phyloP scores from a whole-genome alignment of 2,329 filamentous ascomycete genomes.

The Xylariaceae sp. region DNA sequence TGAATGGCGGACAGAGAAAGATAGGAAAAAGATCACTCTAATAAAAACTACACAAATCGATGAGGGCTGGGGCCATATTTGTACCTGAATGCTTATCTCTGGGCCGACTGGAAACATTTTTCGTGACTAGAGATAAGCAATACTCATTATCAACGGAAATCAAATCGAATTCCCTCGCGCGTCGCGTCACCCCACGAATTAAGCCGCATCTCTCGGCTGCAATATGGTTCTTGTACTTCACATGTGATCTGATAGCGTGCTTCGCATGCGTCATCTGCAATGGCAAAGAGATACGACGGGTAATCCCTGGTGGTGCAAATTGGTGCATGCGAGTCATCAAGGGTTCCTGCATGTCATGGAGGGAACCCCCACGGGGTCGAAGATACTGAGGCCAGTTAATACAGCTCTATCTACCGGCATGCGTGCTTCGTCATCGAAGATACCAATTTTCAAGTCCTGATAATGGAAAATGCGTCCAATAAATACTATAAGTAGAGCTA shows the following conservation, averaged over 20 bases:
- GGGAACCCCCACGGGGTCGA: conserved; percentile 3
- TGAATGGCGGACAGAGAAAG: not conserved
- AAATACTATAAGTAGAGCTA: no score
- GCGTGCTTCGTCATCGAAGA: no score
- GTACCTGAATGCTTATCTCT: conserved; percentile 31
- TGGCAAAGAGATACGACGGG: not conserved
- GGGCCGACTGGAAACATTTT: conserved; percentile 18
- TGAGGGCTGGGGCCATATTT: conserved; percentile 23
- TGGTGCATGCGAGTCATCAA: conserved; percentile 24
- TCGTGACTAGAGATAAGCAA: conserved; percentile 31
- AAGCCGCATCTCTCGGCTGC: not conserved
- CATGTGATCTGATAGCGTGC: not conserved
- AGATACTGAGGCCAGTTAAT: no score
- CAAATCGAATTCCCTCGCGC: conserved; percentile 31
- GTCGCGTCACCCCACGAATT: conserved; percentile 29
- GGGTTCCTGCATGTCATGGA: conserved; percentile 27
- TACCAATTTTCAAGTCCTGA: no score
- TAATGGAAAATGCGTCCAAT: no score
- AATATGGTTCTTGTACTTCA: no score
- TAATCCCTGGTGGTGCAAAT: not conserved
- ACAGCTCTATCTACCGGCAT: no score
- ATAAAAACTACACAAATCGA: not conserved
- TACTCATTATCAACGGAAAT: conserved; percentile 37
- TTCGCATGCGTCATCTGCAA: not conserved
- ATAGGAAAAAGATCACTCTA: not conserved